Base-by-base conservation (phyloP, 805 yeast genomes). In the Teunomyces lycoperdinae region DNA sequence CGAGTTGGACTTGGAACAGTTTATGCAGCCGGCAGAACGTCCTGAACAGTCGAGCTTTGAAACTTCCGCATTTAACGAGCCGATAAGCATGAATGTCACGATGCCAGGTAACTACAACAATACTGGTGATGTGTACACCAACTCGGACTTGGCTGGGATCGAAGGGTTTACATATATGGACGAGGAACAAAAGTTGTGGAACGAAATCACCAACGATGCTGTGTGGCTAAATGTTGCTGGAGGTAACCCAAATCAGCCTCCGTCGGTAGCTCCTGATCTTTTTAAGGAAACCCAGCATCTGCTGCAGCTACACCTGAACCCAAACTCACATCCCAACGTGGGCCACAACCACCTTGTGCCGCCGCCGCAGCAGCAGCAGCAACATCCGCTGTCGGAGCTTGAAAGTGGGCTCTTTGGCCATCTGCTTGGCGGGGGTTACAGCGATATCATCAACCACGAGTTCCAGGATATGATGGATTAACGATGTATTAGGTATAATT, bases 151-250 rank as follows among this genome's bases (percentile, higher is more conserved):
- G 48, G 67, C 69, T 2, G 76, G 75, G 3, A 71, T 72, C 26
- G 78, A 73, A 51, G 77, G 76, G 5, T 59, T 71, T 33, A 69
- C 76, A 0, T 67, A 68, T 48, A 51, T 70, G 27, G 71, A 67
- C 34, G 77, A 71, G 42, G 78, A 73, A 49, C 78, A 72, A 47
- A 62, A 84, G 50, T 66, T 87, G 29, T 87, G 95, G 95, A 83
- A 80, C 58, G 91, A 86, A 52, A 83, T 87, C 47, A 81, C 90
- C 0, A 79, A 78, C 57, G 89, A 85, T 57, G 91, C 91, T 0
- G 83, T 79, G 54, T 87, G 95, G 95, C 64, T 87, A 47, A 71
- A 70, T 52, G 64, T 63, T 5, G 49, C 63, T 9, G 60, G 58
- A 4, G 63, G 57, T 1, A 55, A 51, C 42, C 59, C 59, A 10